A percentile compares a stretch with the other conserved stretches of the same genome.
These are phyloP conservation scores for Starmera stellimalicola DNA, from an alignment of 1,139 yeast species.

Conservation along the genomic window DNA sequence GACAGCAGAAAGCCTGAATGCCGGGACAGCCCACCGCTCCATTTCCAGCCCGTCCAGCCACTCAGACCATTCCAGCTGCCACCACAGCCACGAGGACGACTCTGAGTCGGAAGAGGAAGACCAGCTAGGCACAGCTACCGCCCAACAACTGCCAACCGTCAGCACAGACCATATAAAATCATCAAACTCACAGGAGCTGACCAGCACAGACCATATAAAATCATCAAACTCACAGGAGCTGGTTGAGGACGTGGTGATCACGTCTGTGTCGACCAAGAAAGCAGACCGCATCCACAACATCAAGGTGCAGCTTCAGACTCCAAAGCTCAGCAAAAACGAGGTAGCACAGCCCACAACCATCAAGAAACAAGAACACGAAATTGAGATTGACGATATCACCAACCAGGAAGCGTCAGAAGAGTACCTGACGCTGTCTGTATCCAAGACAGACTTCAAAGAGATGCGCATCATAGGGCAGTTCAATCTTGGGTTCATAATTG, in stretches of 20 bases:
- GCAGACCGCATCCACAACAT: neutral
- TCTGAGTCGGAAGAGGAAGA: too few species aligned
- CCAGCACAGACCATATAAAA: too few species aligned
- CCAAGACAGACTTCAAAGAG: constrained; percentile 51
- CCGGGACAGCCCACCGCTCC: too few species aligned
- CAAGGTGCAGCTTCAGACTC: neutral
- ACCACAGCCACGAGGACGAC: neutral
- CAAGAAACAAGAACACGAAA: constrained; percentile 12
- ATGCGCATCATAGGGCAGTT: constrained; percentile 90
- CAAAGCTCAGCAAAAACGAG: neutral
- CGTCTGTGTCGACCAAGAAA: too few species aligned
- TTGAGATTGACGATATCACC: constrained; percentile 20
- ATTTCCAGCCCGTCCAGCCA: too few species aligned
- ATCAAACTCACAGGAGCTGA: too few species aligned
- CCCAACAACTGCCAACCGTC: too few species aligned
- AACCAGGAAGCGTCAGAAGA: constrained; percentile 45
- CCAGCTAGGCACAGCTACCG: too few species aligned
- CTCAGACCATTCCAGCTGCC: constrained; percentile 2
- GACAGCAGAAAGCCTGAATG: neutral
- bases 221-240: too few species aligned
- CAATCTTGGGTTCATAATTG: constrained; percentile 82
- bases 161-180: too few species aligned
- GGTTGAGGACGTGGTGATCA: too few species aligned
- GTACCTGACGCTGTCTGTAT: constrained; percentile 42
- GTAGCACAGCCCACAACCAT: neutral